Evolutionary conservation across 179 eudicot genomes (phyloP).

Genomic region (Camellia oleifera): DNA sequence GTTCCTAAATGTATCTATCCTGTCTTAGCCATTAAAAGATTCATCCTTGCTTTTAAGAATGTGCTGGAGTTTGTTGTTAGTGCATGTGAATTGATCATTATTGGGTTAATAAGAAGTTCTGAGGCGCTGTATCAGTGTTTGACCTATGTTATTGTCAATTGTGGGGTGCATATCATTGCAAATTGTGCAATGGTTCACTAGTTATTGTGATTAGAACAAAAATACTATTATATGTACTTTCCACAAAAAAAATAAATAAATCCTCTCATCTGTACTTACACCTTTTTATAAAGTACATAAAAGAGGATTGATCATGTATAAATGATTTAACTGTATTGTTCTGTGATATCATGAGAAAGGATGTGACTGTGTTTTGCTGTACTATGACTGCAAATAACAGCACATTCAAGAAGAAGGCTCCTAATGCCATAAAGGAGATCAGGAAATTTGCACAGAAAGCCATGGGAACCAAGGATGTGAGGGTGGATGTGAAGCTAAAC

Average conservation of each 20-base stretch:
- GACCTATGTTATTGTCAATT: background rate
- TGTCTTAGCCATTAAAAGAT: background rate
- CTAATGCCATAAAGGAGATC: conserved; percentile 81
- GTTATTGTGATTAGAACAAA: background rate
- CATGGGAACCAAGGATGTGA: conserved; percentile 83
- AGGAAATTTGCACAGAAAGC: conserved; percentile 75
- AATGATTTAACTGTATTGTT: background rate
- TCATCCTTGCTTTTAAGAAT: background rate
- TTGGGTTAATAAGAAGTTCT: background rate
- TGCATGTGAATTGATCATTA: background rate
- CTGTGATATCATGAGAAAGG: background rate
- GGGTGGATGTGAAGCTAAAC: conserved; percentile 89
- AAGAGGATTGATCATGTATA: background rate
- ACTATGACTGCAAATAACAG: conserved; percentile 28
- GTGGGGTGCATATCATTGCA: background rate
- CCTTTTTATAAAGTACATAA: background rate
- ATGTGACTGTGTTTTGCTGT: background rate
- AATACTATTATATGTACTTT: background rate
- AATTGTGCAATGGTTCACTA: background rate
- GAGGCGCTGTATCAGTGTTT: background rate
- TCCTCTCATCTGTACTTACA: too few species aligned
- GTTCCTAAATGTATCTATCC: background rate
- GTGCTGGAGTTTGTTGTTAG: background rate
- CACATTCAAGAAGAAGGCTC: conserved; percentile 99
- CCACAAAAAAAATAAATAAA: too few species aligned